Percentiles rank a stretch among this genome's conserved stretches.
phyloP scores from a whole-genome alignment of 345 rosid genomes.

The Cardamine resedifolia region DNA sequence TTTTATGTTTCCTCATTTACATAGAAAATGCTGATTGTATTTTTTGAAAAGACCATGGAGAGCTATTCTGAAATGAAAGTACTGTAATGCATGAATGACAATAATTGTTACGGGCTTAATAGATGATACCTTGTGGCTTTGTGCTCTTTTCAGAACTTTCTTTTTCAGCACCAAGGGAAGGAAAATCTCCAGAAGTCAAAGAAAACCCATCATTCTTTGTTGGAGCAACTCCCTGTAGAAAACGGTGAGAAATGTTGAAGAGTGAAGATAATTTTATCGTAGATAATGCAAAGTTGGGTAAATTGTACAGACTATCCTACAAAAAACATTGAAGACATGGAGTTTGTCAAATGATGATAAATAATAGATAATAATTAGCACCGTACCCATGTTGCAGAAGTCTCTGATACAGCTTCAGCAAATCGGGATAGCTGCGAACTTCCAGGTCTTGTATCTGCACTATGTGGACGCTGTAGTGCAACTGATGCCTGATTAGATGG shows the following conservation, averaged over 20 bases:
- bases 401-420: conserved; percentile 77
- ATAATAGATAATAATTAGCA: conserved; percentile 17
- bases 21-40: conserved; percentile 1
- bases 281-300: conserved; percentile 4
- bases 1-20: no score
- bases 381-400: conserved; percentile 69
- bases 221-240: conserved; percentile 65
- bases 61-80: conserved; percentile 4
- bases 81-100: conserved; percentile 22
- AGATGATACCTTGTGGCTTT: conserved; percentile 62
- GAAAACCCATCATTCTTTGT: conserved; percentile 79
- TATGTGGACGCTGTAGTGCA: conserved; percentile 77
- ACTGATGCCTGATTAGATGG: conserved; percentile 69
- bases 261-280: background rate
- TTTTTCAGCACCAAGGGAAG: conserved; percentile 88
- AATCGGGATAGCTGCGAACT: conserved; percentile 98
- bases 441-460: conserved; percentile 99
- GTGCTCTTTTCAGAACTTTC: conserved; percentile 54
- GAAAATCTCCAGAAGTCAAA: conserved; percentile 90
- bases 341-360: background rate
- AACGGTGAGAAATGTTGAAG: conserved; percentile 14
- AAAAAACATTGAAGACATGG: background rate
- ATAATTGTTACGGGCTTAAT: background rate
- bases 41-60: background rate
- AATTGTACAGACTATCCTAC: conserved; percentile 13